A percentile compares a stretch with the other conserved stretches of the same genome.
Conservation (phyloP, 2,329 filamentous ascomycete species). For the Tolypocladium tropicale region DNA sequence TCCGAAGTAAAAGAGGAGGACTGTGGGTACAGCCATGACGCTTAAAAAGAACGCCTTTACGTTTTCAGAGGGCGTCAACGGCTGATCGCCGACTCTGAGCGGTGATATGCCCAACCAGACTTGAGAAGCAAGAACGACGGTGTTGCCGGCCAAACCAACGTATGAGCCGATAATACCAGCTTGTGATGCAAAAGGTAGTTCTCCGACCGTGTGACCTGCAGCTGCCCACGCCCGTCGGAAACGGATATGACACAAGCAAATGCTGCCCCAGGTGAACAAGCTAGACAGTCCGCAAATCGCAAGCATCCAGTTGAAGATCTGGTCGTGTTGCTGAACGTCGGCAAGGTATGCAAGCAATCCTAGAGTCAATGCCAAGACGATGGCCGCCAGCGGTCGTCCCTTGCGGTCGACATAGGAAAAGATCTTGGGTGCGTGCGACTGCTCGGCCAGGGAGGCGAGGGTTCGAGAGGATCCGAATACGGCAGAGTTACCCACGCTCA, state of each 20-base stretch:
- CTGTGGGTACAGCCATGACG: constrained; percentile 61
- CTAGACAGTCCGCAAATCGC: constrained; percentile 62
- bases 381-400: constrained; percentile 69
- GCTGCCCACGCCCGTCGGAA: constrained; percentile 70
- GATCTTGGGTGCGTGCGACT: constrained; percentile 68
- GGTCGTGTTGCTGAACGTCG: constrained; percentile 45
- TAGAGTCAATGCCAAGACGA: constrained; percentile 53
- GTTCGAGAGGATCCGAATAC: constrained; percentile 89
- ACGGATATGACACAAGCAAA: constrained; percentile 81
- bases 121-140: constrained; percentile 67
- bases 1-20: constrained; percentile 54
- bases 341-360: constrained; percentile 70
- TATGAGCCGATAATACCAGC: constrained; percentile 72
- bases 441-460: constrained; percentile 79
- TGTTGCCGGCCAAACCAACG: constrained; percentile 66
- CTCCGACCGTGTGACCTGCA: constrained; percentile 57
- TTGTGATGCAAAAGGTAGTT: constrained; percentile 74
- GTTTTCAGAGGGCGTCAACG: constrained; percentile 21
- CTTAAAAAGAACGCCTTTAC: constrained; percentile 61
- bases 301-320: constrained; percentile 71
- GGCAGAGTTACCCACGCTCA: constrained; percentile 85
- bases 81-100: constrained; percentile 25
- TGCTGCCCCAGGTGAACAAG: constrained; percentile 73
- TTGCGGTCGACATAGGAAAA: constrained; percentile 74
- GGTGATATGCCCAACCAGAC: constrained; percentile 84